Conservation (phyloP, 1,284 basidiomycete genomes). For the Ustilago xerochloae region DNA sequence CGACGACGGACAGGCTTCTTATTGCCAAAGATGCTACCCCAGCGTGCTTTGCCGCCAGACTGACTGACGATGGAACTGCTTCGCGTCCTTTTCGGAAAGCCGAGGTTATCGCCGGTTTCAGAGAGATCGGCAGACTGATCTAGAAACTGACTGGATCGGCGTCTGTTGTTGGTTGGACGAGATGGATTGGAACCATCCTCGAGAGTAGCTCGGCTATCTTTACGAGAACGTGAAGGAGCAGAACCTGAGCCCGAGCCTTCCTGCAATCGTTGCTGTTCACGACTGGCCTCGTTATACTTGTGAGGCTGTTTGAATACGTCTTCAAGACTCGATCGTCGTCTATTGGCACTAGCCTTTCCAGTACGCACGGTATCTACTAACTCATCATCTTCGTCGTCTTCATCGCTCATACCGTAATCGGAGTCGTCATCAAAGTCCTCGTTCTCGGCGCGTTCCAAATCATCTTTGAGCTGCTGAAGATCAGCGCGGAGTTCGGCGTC, state of each 20-base stretch:
- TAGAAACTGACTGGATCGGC: slow-evolving; percentile 41
- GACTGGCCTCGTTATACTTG: slow-evolving; percentile 50
- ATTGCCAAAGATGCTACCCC: slow-evolving; percentile 51
- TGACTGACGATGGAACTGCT: slow-evolving; percentile 48
- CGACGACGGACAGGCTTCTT: slow-evolving; percentile 39
- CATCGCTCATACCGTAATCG: slow-evolving; percentile 72
- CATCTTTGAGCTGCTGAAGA: slow-evolving; percentile 47
- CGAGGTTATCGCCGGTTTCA: slow-evolving; percentile 29
- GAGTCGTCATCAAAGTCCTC: slow-evolving; percentile 73
- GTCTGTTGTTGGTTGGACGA: slow-evolving; percentile 26
- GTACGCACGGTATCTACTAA: slow-evolving; percentile 51
- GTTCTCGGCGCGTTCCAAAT: slow-evolving; percentile 58
- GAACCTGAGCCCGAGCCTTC: no score
- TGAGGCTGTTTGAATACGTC: slow-evolving; percentile 49
- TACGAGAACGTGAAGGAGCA: slow-evolving; percentile 31
- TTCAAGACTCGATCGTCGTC: slow-evolving; percentile 59
- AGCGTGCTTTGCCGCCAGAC: slow-evolving; percentile 27
- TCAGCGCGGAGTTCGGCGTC: slow-evolving; percentile 71
- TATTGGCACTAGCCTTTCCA: slow-evolving; percentile 31
- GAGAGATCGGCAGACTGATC: slow-evolving; percentile 27
- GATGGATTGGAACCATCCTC: slow-evolving; percentile 17
- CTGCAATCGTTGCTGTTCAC: slow-evolving; percentile 50
- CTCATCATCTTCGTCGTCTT: slow-evolving; percentile 71
- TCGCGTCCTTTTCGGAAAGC: slow-evolving; percentile 22
- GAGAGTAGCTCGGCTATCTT: slow-evolving; percentile 35